Conservation (phyloP, 305 asterid genomes). For the Rubia occidens region DNA sequence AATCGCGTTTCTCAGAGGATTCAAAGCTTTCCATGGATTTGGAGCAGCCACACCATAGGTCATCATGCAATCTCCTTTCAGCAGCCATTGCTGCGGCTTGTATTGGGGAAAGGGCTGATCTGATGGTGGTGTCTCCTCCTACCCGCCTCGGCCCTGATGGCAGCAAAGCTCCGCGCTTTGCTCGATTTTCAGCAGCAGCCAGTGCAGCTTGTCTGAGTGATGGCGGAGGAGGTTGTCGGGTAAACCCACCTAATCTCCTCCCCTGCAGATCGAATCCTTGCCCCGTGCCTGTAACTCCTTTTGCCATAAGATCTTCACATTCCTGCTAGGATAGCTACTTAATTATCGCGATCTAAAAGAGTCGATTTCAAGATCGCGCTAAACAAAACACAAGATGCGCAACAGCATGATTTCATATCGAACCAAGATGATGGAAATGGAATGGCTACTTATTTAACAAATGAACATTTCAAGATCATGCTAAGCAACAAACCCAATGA, state of each 20-base stretch:
- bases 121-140: conserved; percentile 65
- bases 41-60: conserved; percentile 76
- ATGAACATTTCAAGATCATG: not conserved
- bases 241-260: conserved; percentile 66
- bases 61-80: conserved; percentile 70
- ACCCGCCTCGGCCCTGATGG: conserved; percentile 57
- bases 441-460: too few relatives aligned
- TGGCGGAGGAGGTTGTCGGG: conserved; percentile 51
- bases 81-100: conserved; percentile 99
- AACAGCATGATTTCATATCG: not conserved
- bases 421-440: too few relatives aligned
- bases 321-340: conserved; percentile 32
- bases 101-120: conserved; percentile 51
- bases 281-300: conserved; percentile 61
- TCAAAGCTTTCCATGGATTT: conserved; percentile 32
- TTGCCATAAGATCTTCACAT: conserved; percentile 63
- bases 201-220: conserved; percentile 53
- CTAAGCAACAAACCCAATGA: too few relatives aligned
- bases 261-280: conserved; percentile 79
- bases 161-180: conserved; percentile 33
- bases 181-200: conserved; percentile 60
- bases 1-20: conserved; percentile 17
- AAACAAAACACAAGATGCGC: not conserved
- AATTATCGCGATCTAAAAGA: not conserved
- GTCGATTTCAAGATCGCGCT: not conserved